These are phyloP conservation scores for Colletotrichum cuscutae DNA, from an alignment of 2,329 filamentous ascomycete species.

Conservation along the genomic window DNA sequence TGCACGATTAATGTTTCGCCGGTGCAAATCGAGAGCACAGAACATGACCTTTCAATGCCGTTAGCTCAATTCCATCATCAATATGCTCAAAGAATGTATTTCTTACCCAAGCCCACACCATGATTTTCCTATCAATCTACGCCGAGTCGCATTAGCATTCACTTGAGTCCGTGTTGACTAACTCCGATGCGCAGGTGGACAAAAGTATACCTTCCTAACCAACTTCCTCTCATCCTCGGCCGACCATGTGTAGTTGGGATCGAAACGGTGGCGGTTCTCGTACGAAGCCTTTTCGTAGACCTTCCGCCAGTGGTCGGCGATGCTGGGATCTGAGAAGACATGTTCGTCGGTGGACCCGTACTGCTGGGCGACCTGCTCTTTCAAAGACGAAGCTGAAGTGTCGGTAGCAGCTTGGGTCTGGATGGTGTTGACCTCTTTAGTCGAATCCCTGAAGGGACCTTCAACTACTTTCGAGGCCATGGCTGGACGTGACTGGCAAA, in stretches of 20 bases:
- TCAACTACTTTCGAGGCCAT: constrained; percentile 10
- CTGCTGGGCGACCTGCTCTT: constrained; percentile 23
- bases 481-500: constrained; percentile 4
- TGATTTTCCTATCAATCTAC: constrained; percentile 58
- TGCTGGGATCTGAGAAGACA: constrained; percentile 59
- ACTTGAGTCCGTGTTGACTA: neutral
- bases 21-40: constrained; percentile 55
- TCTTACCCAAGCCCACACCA: constrained; percentile 51
- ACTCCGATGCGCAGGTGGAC: no score
- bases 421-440: constrained; percentile 18
- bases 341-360: constrained; percentile 50
- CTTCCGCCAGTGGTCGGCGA: constrained; percentile 63
- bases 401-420: constrained; percentile 21
- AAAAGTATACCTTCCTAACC: constrained; percentile 51
- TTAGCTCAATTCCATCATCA: neutral
- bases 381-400: constrained; percentile 17
- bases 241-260: constrained; percentile 57
- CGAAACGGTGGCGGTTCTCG: constrained; percentile 71
- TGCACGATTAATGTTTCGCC: constrained; percentile 57
- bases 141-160: constrained; percentile 26
- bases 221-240: constrained; percentile 58
- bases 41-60: constrained; percentile 49
- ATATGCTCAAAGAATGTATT: neutral
- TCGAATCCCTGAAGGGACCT: constrained; percentile 23
- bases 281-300: constrained; percentile 67